These are phyloP conservation scores for Psidium friedrichsthalianum DNA, from an alignment of 345 rosid genomes.

Conservation along the genomic window DNA sequence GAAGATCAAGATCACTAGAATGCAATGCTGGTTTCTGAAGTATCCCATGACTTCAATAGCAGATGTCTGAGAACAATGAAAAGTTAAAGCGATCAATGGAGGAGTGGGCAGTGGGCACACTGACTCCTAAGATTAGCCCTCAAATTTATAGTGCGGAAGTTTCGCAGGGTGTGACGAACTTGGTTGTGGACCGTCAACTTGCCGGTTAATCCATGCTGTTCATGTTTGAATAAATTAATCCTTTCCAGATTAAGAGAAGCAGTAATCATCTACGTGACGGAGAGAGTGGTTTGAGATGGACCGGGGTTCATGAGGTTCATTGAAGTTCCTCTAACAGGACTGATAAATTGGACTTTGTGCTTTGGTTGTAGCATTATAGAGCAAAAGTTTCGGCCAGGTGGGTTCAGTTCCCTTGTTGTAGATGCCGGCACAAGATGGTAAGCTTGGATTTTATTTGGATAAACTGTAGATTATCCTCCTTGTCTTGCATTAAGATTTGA, in stretches of 20 bases:
- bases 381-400: neutral
- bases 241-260: neutral
- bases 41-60: neutral
- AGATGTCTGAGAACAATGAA: neutral
- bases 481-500: neutral
- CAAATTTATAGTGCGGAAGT: neutral
- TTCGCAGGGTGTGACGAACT: neutral
- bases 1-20: neutral
- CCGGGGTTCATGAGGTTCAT: neutral
- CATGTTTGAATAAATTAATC: neutral
- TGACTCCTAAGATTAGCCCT: neutral
- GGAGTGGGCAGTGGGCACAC: neutral
- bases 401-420: neutral
- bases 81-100: neutral
- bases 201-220: neutral
- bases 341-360: neutral
- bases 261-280: neutral
- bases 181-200: neutral
- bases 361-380: neutral
- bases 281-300: neutral
- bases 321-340: neutral
- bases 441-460: neutral
- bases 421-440: neutral
- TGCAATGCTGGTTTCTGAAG: neutral
- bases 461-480: neutral